Base-by-base conservation (phyloP, 2,329 filamentous ascomycete genomes). In the Aspergillus sp. region DNA sequence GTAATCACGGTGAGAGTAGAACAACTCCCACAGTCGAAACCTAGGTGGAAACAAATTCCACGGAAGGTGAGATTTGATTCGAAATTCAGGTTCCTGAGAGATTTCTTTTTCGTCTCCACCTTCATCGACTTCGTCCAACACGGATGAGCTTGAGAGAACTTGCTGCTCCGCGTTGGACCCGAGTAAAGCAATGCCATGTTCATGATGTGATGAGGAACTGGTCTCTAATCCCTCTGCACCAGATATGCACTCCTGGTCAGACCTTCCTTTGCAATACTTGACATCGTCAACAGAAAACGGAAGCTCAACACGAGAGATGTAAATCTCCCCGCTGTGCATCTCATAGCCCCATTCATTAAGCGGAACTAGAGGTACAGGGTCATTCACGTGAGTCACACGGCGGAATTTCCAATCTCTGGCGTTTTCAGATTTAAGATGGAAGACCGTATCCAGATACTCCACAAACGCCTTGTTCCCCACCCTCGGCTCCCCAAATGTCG, bases 1-100 rank as follows among this genome's bases (percentile, higher is more conserved):
- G 74, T 99, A 99, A 77, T 99, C 95, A 40, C 95, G 81, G 76
- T 99, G 95, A 1, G 93, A 90, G 74, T 96, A 96, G 70, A 98
- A 88, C 7, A 97, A 78, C 75, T 96, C 87, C 91, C 93, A 96
- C n/a, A 96, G 82, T 73, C 89, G 90, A 66, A 83, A 93, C 74
- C 84, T 73, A 74, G 75, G n/a, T 76, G 81, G 59, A 61, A 71
- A 59, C 52, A 67, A 44, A 59, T 62, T 52, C 65, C 68, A 57
- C 48, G 66, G 17, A 5, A 47, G 12, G 9, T 41, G 64, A 58
- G 9, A 60, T 52, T 53, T 17, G 19, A 15, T 31, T 11, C 40
- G 19, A 21, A 27, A 11, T 4, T 37, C 33, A 19, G 25, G 39
- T 25, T n/a, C 17, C 19, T 3, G 15, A 39, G 39, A 31, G 8